These are phyloP conservation scores for Wolfiporia cocos DNA, from an alignment of 1,284 basidiomycete genomes.

Conservation along the genomic window DNA sequence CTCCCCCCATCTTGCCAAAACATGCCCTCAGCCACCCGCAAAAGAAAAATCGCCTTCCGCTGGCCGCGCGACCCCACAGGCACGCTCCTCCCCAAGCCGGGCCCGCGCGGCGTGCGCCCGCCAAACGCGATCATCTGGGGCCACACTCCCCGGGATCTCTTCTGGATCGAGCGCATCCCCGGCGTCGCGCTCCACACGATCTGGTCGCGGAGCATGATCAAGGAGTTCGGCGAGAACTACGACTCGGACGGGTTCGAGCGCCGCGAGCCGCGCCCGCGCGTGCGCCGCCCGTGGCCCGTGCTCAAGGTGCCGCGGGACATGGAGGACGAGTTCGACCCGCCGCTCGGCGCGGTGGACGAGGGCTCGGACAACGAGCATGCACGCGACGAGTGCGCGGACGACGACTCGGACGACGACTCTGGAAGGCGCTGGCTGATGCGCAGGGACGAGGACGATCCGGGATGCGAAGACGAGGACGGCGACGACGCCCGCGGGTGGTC, in stretches of 20 bases:
- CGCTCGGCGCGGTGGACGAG: slow-evolving; percentile 11
- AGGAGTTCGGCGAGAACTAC: slow-evolving; percentile 25
- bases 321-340: not conserved
- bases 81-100: slow-evolving; percentile 16
- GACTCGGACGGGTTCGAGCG: slow-evolving; percentile 14
- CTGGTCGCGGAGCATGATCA: slow-evolving; percentile 31
- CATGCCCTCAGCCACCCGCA: too few species aligned
- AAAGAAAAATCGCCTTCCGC: too few species aligned
- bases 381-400: not conserved
- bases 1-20: too few species aligned
- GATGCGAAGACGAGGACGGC: too few species aligned
- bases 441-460: too few species aligned
- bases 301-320: slow-evolving; percentile 12
- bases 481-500: too few species aligned
- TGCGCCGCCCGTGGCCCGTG: slow-evolving; percentile 20
- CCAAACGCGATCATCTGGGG: slow-evolving; percentile 29
- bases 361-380: slow-evolving; percentile 14
- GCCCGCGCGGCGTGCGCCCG: slow-evolving; percentile 22
- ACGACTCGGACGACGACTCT: not conserved
- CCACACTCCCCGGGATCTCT: slow-evolving; percentile 24
- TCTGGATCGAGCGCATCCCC: slow-evolving; percentile 24
- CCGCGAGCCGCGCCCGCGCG: slow-evolving; percentile 16
- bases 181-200: slow-evolving; percentile 19
- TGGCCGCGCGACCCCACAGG: slow-evolving; percentile 21
- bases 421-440: too few species aligned